Base-by-base conservation (phyloP, 208 protist species). In the Acanthamoeba sp. region DNA sequence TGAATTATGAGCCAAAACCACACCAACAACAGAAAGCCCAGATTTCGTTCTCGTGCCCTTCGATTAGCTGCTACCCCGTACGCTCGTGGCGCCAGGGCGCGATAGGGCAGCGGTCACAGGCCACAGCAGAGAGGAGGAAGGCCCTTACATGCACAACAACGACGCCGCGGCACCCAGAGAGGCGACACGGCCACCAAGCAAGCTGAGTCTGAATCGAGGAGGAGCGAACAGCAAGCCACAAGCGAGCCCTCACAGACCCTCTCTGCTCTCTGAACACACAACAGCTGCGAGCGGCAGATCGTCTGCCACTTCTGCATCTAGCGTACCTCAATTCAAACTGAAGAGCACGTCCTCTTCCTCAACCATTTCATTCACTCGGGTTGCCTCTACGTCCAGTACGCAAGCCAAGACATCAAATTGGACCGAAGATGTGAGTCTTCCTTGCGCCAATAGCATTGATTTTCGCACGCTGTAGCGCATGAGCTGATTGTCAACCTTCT, bases 41-140 rank as follows among this genome's bases (percentile, higher is more conserved):
- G 71, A 80, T 80, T 80, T 80, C 71, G 71, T 34, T 40, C 71
- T 48, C 18, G 36, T 80, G 71, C 71, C 71, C 36, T 50, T 80
- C 71, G 71, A 80, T 80, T 80, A 45, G 71, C 71, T 2, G 20
- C 55, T 62, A 5, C 22, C 55, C 16, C 48, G 48, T 55, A 50
- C 45, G 45, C 12, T 50, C 45, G 12, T 12, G 12, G 45, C 45
- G 20, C 2, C 27, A 12, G 10, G 3, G 52, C 52, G 55, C 7
- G 4, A 6, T 16, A 24, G 20, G 1, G 4, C 24, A 32, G 55
- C 24, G n/a, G n/a, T n/a, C n/a, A 18, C 55, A 62, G 55, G 52
- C 3, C 18, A 55, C 18, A 22, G 55, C 55, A 16, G 24, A 62
- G 20, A 22, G 55, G 4, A n/a, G 24, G 16, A 16, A 24, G 52